A percentile compares a stretch with the other conserved stretches of the same genome.
Evolutionary conservation across 169 alveolate genomes (phyloP).

Genomic region (Plasmodium coatneyi): DNA sequence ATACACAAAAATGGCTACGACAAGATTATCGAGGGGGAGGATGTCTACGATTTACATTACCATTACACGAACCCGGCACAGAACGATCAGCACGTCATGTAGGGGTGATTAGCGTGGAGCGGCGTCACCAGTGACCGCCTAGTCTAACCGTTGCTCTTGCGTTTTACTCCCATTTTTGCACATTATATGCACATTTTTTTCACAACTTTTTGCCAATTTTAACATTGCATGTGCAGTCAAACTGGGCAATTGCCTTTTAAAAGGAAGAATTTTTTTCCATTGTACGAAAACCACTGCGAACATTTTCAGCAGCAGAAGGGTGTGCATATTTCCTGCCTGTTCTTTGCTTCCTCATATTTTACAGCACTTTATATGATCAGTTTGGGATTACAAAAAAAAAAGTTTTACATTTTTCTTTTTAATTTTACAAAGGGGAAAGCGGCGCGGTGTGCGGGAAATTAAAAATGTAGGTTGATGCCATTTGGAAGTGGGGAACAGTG

Average conservation of each 20-base stretch:
- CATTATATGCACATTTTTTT: no score
- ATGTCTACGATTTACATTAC: slow-evolving; percentile 92
- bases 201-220: not conserved
- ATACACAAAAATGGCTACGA: slow-evolving; percentile 95
- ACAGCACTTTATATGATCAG: not conserved
- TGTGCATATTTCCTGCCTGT: not conserved
- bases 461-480: not conserved
- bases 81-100: slow-evolving; percentile 73
- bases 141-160: not conserved
- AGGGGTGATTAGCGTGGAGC: not conserved
- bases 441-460: not conserved
- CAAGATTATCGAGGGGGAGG: slow-evolving; percentile 92
- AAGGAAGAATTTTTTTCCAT: not conserved
- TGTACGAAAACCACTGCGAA: not conserved
- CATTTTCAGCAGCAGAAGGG: not conserved
- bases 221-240: not conserved
- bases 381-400: slow-evolving; percentile 4
- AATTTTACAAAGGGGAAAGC: not conserved
- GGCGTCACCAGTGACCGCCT: not conserved
- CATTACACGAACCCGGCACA: slow-evolving; percentile 84
- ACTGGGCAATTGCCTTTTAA: not conserved
- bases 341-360: not conserved
- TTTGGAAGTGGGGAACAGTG: not conserved
- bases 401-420: not conserved
- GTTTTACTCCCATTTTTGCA: not conserved